A percentile compares a stretch with the other conserved stretches of the same genome.
phyloP scores from a whole-genome alignment of 1,139 yeast species.

The Waltiozyma sp. region DNA sequence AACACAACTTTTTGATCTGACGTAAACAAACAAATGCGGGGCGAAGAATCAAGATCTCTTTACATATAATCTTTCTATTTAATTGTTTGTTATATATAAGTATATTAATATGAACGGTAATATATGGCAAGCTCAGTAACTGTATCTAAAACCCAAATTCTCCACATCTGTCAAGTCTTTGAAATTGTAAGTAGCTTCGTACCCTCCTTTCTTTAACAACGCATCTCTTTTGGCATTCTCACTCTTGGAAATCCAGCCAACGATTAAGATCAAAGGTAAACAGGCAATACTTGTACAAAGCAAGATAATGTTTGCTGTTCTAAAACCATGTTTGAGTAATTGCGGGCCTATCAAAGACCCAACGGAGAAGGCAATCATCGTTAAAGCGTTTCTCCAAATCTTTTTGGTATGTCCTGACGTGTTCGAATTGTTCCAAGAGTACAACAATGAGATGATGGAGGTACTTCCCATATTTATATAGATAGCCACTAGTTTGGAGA shows the following conservation, averaged over 20 bases:
- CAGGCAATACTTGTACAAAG: slow-evolving; percentile 31
- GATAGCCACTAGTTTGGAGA: slow-evolving; percentile 25
- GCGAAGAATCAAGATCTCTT: too few species aligned
- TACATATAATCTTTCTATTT: too few species aligned
- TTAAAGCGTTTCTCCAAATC: slow-evolving; percentile 45
- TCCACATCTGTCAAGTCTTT: slow-evolving; percentile 60
- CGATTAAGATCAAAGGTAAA: slow-evolving; percentile 24
- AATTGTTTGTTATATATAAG: too few species aligned
- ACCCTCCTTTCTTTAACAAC: slow-evolving; percentile 12
- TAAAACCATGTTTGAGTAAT: slow-evolving; percentile 34
- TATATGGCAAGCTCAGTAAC: slow-evolving; percentile 5
- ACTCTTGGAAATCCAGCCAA: slow-evolving; percentile 26
- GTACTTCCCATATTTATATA: slow-evolving; percentile 29
- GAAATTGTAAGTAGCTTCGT: slow-evolving; percentile 35
- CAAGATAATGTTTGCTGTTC: slow-evolving; percentile 37
- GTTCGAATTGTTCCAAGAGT: slow-evolving; percentile 29
- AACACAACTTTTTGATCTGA: too few species aligned
- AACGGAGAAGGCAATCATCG: slow-evolving; percentile 51
- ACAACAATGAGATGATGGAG: slow-evolving; percentile 28
- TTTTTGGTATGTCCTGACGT: slow-evolving; percentile 67
- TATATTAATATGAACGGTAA: too few species aligned
- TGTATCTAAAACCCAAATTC: slow-evolving; percentile 52
- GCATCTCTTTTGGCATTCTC: slow-evolving; percentile 34
- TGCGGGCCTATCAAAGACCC: slow-evolving; percentile 71
- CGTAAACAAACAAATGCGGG: not conserved